Percentiles rank a stretch among this genome's conserved stretches.
Evolutionary conservation across 2,329 filamentous ascomycete species (phyloP).

Genomic region (Emmonsiellopsis sp.): DNA sequence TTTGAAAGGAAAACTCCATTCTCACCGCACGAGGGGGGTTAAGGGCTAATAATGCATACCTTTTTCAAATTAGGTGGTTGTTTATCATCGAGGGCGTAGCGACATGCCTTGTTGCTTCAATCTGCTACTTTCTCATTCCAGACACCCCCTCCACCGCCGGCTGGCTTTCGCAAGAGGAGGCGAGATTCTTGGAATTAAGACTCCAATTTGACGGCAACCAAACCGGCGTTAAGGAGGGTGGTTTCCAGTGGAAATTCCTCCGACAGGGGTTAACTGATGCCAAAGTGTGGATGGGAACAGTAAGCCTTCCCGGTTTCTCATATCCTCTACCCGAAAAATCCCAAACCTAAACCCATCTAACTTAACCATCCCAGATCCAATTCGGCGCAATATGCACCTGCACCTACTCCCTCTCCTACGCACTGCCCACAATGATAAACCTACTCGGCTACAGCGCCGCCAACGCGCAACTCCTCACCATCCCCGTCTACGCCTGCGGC

Average conservation of each 20-base stretch:
- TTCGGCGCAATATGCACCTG: constrained; percentile 4
- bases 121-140: not conserved
- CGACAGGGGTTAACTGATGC: not conserved
- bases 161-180: not conserved
- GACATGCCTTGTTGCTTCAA: not conserved
- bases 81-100: constrained; percentile 1
- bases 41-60: not conserved
- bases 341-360: not conserved
- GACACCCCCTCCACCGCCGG: not conserved
- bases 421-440: constrained; percentile 13
- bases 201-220: not conserved
- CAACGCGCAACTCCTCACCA: constrained; percentile 18
- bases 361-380: not conserved
- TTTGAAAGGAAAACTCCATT: not conserved
- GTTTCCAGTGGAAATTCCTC: not conserved
- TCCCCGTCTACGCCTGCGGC: constrained; percentile 14
- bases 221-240: not conserved
- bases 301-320: not conserved
- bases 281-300: not conserved
- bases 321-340: not conserved
- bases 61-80: not conserved
- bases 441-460: constrained; percentile 15
- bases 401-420: constrained; percentile 11
- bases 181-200: not conserved
- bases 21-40: not conserved